Conservation (phyloP, 805 yeast genomes). For the Candida krabiensis region DNA sequence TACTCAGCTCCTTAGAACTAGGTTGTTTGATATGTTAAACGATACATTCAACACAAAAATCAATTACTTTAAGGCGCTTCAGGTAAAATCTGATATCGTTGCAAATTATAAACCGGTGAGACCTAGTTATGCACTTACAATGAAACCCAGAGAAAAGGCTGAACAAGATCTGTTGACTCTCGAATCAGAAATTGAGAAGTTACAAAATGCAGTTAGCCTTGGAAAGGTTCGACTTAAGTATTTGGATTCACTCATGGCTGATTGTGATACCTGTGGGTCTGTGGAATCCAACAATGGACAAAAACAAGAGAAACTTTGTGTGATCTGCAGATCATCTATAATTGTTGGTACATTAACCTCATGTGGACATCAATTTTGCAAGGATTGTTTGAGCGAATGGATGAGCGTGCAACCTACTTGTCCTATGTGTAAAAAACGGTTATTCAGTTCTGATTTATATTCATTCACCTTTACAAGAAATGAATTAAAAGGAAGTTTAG, state of each 20-base stretch:
- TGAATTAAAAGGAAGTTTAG: slow-evolving; percentile 47
- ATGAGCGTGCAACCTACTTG: slow-evolving; percentile 51
- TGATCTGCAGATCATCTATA: slow-evolving; percentile 74
- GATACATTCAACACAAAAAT: slow-evolving; percentile 76
- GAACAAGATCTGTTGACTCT: slow-evolving; percentile 15
- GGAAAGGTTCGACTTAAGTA: slow-evolving; percentile 47
- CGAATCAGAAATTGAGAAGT: slow-evolving; percentile 13
- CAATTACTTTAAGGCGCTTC: slow-evolving; percentile 81
- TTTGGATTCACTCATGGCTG: slow-evolving; percentile 40
- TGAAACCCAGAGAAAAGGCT: slow-evolving; percentile 25
- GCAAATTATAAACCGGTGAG: slow-evolving; percentile 42
- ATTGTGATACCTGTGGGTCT: slow-evolving; percentile 27
- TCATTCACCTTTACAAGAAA: slow-evolving; percentile 63
- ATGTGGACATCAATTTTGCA: slow-evolving; percentile 93
- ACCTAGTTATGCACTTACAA: slow-evolving; percentile 3
- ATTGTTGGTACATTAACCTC: slow-evolving; percentile 76
- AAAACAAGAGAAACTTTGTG: slow-evolving; percentile 53
- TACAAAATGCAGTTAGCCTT: slow-evolving; percentile 23
- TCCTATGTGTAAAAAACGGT: slow-evolving; percentile 73
- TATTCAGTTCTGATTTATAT: slow-evolving; percentile 57
- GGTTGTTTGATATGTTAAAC: slow-evolving; percentile 52
- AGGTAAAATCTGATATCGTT: slow-evolving; percentile 82
- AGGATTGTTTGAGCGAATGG: slow-evolving; percentile 80
- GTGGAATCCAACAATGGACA: slow-evolving; percentile 23
- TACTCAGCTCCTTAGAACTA: slow-evolving; percentile 42